Conservation (phyloP, 805 yeast species). For the Zygosaccharomyces lentus region DNA sequence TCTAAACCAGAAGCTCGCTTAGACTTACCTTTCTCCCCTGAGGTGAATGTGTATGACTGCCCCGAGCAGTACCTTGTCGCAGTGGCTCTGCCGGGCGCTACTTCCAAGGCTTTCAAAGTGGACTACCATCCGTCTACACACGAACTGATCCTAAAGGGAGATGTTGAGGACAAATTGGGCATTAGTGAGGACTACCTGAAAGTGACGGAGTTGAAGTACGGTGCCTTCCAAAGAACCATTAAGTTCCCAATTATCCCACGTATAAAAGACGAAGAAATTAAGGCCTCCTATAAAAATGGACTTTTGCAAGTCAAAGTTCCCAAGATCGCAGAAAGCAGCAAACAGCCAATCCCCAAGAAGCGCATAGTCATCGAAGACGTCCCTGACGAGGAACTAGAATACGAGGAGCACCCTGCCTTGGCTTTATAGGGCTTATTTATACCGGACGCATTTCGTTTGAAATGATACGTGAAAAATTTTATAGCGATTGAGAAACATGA, state of each 20-base stretch:
- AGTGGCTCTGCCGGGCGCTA: constrained; percentile 57
- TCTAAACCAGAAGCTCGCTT: constrained; percentile 43
- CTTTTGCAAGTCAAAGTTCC: constrained; percentile 50
- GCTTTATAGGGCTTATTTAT: constrained; percentile 18
- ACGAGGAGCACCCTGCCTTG: constrained; percentile 43
- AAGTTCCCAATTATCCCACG: constrained; percentile 52
- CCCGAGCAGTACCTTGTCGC: constrained; percentile 44
- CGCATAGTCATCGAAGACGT: constrained; percentile 45
- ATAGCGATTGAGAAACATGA: not conserved
- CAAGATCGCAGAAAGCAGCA: constrained; percentile 36
- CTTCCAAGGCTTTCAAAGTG: constrained; percentile 47
- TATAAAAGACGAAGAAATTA: constrained; percentile 49
- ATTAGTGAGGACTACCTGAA: constrained; percentile 40
- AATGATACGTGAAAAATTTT: constrained; percentile 7
- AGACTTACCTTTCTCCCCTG: constrained; percentile 52
- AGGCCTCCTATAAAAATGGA: constrained; percentile 52
- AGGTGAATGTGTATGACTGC: constrained; percentile 53
- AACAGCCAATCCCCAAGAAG: constrained; percentile 40
- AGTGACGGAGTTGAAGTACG: constrained; percentile 52
- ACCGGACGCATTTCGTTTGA: not conserved
- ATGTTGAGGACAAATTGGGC: constrained; percentile 38
- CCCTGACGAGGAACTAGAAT: constrained; percentile 45
- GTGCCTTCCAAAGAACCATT: constrained; percentile 53
- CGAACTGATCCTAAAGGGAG: constrained; percentile 51
- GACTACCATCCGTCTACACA: constrained; percentile 57